Percentiles rank a stretch among this genome's conserved stretches.
Evolutionary conservation across 345 rosid genomes (phyloP).

Genomic region (Microthlaspi erraticum): DNA sequence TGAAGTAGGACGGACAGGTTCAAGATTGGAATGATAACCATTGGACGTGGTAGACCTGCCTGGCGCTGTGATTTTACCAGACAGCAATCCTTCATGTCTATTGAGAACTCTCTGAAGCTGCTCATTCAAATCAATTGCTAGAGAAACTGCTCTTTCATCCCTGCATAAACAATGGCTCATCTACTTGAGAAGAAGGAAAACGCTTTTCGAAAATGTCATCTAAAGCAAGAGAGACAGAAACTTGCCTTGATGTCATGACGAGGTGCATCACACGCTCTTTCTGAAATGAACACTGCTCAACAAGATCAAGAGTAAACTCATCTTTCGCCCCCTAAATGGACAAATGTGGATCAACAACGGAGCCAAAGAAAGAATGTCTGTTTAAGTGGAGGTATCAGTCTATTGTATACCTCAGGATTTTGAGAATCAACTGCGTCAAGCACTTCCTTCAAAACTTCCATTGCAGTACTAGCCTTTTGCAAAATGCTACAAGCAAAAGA

Average conservation of each 20-base stretch:
- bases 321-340: constrained; percentile 76
- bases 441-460: constrained; percentile 89
- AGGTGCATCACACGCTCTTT: constrained; percentile 96
- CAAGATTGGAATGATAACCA: constrained; percentile 35
- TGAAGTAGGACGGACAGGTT: constrained; percentile 48
- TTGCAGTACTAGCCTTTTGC: constrained; percentile 84
- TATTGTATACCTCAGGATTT: constrained; percentile 68
- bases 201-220: neutral
- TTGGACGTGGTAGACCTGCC: constrained; percentile 46
- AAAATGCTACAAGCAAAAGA: constrained; percentile 62
- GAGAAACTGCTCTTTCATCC: constrained; percentile 85
- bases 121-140: constrained; percentile 90
- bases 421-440: constrained; percentile 84
- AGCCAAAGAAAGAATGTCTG: constrained; percentile 17
- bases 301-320: constrained; percentile 98
- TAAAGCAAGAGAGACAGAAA: constrained; percentile 23
- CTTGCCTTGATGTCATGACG: constrained; percentile 83
- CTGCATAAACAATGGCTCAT: constrained; percentile 47
- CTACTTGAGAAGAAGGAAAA: constrained; percentile 25
- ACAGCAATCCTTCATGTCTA: constrained; percentile 76
- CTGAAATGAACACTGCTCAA: constrained; percentile 98
- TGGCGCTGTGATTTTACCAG: constrained; percentile 52
- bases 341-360: constrained; percentile 21
- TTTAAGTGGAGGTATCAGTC: constrained; percentile 11
- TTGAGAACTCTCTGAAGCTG: constrained; percentile 82